Evolutionary conservation across 306 rosid species (phyloP).

Genomic region (Pachyrhizus erosus): DNA sequence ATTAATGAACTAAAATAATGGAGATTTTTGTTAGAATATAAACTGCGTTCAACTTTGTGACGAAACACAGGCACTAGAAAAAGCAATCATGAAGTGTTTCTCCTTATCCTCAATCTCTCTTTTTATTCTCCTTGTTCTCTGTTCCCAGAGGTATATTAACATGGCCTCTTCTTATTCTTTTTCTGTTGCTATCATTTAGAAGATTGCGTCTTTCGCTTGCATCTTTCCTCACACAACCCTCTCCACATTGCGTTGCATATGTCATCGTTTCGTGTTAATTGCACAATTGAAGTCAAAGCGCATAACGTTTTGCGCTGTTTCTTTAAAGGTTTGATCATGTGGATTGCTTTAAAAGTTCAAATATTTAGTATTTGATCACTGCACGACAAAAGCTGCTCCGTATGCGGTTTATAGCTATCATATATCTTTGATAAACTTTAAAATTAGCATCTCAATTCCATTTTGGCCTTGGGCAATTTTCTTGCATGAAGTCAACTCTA

Average conservation of each 20-base stretch:
- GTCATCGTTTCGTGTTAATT: constrained; percentile 7
- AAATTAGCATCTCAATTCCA: background rate
- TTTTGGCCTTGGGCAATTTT: background rate
- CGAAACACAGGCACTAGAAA: background rate
- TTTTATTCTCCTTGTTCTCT: constrained; percentile 41
- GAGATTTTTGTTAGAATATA: background rate
- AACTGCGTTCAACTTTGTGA: background rate
- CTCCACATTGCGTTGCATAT: background rate
- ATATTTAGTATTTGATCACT: background rate
- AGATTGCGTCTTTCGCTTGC: background rate
- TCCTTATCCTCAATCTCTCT: constrained; percentile 29
- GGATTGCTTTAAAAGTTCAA: background rate
- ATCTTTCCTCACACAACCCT: background rate
- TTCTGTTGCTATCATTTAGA: background rate
- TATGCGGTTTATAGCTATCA: background rate
- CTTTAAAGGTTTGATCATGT: background rate
- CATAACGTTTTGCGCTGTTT: background rate
- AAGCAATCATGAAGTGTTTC: constrained; percentile 47
- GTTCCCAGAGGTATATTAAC: constrained; percentile 37
- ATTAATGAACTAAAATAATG: background rate
- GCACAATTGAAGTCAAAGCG: background rate
- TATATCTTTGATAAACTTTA: background rate
- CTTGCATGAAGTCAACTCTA: background rate
- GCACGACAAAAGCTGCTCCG: constrained; percentile 13
- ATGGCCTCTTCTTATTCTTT: background rate